Base-by-base conservation (phyloP, 2,329 filamentous ascomycete species). In the Monosporascus sp. region DNA sequence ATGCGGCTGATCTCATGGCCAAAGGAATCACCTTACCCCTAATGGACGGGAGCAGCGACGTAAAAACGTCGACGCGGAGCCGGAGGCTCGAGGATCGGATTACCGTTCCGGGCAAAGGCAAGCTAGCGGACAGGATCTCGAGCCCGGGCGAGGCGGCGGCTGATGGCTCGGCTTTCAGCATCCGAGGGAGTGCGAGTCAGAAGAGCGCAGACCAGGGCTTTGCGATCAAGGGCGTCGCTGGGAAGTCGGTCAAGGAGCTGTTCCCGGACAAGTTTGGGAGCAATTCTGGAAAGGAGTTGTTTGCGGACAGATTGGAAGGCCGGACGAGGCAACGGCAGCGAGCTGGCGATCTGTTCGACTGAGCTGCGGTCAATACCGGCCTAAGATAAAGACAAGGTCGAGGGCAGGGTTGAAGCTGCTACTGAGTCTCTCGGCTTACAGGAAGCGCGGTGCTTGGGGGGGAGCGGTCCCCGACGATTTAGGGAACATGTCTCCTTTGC, bases 341-440 rank as follows among this genome's bases (percentile, higher is more conserved):
- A 64, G 88, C 88, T 0, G 86, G 89, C 62, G 88, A 92, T 70
- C 74, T 88, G 58, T 92, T 91, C 66, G 76, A 78, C 56, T 91
- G 69, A 79, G 22, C n/a, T 3, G 22, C 31, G 9, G 31, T 14
- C 11, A 14, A 14, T 35, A 35, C 11, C 3, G 31, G 27, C 31
- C 31, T 31, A 35, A 35, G 9, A 35, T 35, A 35, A 35, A 35
- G 31, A 35, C 9, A 35, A 2, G 11, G 31, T 35, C 31, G 31
- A 35, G 9, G 9, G 5, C 31, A 14, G 5, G 9, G 31, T 14
- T 14, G 31, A 14, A 31, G 31, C 11, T 35, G 11, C 31, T 11
- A 35, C 14, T 11, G 31, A 5, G 31, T 14, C 31, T 35, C 31
- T 14, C 31, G 5, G 11, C 31, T 11, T 11, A 14, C 31, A 14